These are phyloP conservation scores for Teratosphaeria pseudoeucalypti DNA, from an alignment of 2,329 filamentous ascomycete genomes.

Conservation along the genomic window DNA sequence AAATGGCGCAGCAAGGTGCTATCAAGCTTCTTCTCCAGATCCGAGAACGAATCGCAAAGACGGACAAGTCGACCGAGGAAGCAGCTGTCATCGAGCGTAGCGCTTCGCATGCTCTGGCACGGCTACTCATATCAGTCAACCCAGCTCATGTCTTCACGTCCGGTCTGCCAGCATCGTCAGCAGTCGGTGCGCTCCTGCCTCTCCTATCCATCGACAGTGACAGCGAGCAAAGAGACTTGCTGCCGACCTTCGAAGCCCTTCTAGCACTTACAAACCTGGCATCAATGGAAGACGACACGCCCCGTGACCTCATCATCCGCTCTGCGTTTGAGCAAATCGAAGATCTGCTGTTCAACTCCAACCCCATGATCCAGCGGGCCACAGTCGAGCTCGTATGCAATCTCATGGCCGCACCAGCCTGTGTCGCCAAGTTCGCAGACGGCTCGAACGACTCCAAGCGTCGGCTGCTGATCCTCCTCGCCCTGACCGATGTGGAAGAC, in stretches of 20 bases:
- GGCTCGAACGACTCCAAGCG: conserved; percentile 56
- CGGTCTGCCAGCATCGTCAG: conserved; percentile 59
- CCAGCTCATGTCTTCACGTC: conserved; percentile 68
- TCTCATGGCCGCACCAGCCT: conserved; percentile 59
- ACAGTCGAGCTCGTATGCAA: conserved; percentile 88
- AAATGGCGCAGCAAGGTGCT: conserved; percentile 86
- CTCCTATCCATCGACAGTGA: conserved; percentile 58
- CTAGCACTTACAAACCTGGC: conserved; percentile 92
- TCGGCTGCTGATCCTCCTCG: conserved; percentile 72
- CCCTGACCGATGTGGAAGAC: conserved; percentile 79
- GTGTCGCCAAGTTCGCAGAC: conserved; percentile 57
- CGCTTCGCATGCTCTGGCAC: conserved; percentile 26
- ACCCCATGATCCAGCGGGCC: conserved; percentile 67
- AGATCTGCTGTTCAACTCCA: conserved; percentile 69
- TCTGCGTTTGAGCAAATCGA: conserved; percentile 67
- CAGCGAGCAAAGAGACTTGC: conserved; percentile 57
- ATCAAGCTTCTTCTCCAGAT: conserved; percentile 71
- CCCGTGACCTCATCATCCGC: conserved; percentile 59
- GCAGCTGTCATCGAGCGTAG: conserved; percentile 22
- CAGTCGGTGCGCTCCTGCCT: conserved; percentile 69
- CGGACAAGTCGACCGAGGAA: conserved; percentile 26
- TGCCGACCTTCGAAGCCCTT: conserved; percentile 82
- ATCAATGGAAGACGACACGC: conserved; percentile 54
- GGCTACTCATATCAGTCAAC: conserved; percentile 58
- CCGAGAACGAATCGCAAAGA: conserved; percentile 51